These are phyloP conservation scores for Rhynchospora pubera DNA, from an alignment of 176 grass and related monocot species.

Conservation along the genomic window DNA sequence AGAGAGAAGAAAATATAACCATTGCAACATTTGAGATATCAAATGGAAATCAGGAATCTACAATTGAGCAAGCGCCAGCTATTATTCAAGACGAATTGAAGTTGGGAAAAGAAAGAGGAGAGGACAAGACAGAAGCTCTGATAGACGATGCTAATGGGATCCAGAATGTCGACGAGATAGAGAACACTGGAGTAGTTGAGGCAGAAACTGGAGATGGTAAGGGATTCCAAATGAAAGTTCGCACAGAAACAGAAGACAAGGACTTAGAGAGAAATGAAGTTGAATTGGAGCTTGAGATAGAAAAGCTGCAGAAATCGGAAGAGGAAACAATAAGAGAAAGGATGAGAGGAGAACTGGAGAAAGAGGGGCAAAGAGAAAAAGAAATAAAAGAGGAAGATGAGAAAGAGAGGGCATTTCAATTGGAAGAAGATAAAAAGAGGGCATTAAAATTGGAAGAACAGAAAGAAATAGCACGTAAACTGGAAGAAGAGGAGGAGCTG, in stretches of 20 bases:
- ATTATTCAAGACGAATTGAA: neutral
- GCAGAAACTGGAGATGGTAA: constrained; percentile 27
- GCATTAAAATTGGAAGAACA: constrained; percentile 4
- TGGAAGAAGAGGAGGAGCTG: constrained; percentile 4
- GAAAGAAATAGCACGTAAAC: neutral
- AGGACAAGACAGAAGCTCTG: constrained; percentile 9
- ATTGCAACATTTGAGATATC: neutral
- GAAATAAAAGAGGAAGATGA: neutral
- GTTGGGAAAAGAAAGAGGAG: neutral
- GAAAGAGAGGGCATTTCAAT: neutral
- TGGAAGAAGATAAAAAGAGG: constrained; percentile 10
- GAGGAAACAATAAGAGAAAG: neutral
- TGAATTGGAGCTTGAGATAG: constrained; percentile 26
- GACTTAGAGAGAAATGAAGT: constrained; percentile 22
- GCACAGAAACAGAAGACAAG: constrained; percentile 21
- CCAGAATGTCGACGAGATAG: constrained; percentile 30
- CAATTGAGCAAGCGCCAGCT: neutral
- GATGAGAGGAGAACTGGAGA: neutral
- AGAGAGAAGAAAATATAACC: neutral
- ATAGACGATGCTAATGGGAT: constrained; percentile 27
- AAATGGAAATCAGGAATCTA: neutral
- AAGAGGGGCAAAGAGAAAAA: neutral
- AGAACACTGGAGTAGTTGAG: constrained; percentile 28
- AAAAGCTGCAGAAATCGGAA: neutral
- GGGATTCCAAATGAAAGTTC: constrained; percentile 20